Percentiles rank a stretch among this genome's conserved stretches.
Evolutionary conservation across 1,139 yeast species (phyloP).

Genomic region (Scheffersomyces segobiensis): DNA sequence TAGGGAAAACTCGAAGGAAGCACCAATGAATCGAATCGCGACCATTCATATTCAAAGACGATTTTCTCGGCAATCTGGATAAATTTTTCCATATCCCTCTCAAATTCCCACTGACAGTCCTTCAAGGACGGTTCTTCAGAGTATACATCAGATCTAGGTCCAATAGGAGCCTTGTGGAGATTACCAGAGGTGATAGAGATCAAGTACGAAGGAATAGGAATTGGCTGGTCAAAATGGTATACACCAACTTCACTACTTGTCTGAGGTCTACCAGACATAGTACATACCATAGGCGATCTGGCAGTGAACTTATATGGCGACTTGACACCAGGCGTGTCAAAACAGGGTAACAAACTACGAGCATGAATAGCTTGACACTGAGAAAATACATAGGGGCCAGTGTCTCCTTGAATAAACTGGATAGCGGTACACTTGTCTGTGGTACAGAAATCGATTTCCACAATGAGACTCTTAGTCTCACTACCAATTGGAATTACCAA

Average conservation of each 20-base stretch:
- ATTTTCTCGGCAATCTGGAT: slow-evolving; percentile 33
- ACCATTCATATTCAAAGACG: slow-evolving; percentile 38
- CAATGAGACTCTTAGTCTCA: slow-evolving; percentile 8
- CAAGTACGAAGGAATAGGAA: slow-evolving; percentile 38
- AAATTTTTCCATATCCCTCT: slow-evolving; percentile 37
- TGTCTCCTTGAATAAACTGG: slow-evolving; percentile 41
- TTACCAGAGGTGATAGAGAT: slow-evolving; percentile 40
- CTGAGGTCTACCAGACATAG: slow-evolving; percentile 40
- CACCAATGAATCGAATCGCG: slow-evolving; percentile 32
- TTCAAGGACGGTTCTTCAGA: slow-evolving; percentile 27
- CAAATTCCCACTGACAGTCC: slow-evolving; percentile 38
- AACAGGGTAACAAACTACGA: slow-evolving; percentile 43
- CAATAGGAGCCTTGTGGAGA: slow-evolving; percentile 29
- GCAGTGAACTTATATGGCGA: slow-evolving; percentile 32
- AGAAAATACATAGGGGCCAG: slow-evolving; percentile 41
- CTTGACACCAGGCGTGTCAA: slow-evolving; percentile 44
- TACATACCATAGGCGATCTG: slow-evolving; percentile 29
- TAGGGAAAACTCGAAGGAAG: slow-evolving; percentile 38
- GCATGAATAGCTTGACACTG: slow-evolving; percentile 49
- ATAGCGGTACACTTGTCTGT: slow-evolving; percentile 41
- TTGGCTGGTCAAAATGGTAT: slow-evolving; percentile 32
- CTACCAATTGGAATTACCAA: slow-evolving; percentile 20
- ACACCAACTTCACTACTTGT: slow-evolving; percentile 6
- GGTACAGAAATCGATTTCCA: slow-evolving; percentile 28
- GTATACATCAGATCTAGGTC: slow-evolving; percentile 36